Evolutionary conservation across 73 alveolate species (phyloP).

Genomic region (Symbiodinium natans): DNA sequence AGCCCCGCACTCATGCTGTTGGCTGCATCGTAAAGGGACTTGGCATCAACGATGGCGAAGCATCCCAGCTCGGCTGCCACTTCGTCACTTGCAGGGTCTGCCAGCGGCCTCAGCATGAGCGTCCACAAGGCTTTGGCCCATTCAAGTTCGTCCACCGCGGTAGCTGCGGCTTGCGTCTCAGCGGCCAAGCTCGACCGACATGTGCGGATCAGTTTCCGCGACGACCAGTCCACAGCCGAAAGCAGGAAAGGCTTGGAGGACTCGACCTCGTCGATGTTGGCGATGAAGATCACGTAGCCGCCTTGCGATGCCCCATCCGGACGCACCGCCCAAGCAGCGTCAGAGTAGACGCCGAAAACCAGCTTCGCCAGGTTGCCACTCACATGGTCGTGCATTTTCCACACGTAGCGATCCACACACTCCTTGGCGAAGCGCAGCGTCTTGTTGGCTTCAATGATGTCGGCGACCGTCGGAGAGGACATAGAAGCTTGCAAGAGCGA

Average conservation of each 20-base stretch:
- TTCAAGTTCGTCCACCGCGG: not conserved
- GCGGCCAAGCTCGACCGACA: not conserved
- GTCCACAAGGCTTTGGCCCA: not conserved
- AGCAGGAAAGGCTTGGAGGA: not conserved
- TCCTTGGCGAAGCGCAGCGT: not conserved
- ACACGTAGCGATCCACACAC: not conserved
- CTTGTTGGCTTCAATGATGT: not conserved
- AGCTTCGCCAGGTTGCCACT: not conserved
- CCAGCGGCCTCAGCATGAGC: not conserved
- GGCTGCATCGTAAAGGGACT: not conserved
- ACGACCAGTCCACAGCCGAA: not conserved
- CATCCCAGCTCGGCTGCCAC: not conserved
- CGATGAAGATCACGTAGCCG: not conserved
- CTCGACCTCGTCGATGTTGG: not conserved
- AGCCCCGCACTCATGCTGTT: not conserved
- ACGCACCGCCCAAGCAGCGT: not conserved
- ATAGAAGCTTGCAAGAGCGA: not conserved
- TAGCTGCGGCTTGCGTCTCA: not conserved
- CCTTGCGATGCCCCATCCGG: constrained; percentile 7
- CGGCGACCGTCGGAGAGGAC: not conserved
- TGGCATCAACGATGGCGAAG: not conserved
- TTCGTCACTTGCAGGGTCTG: not conserved
- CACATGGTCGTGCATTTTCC: not conserved
- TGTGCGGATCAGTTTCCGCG: not conserved
- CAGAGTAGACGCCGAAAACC: not conserved